Percentiles rank a stretch among this genome's conserved stretches.
phyloP scores from a whole-genome alignment of 805 yeast species.

The Yamadazyma philogaea region DNA sequence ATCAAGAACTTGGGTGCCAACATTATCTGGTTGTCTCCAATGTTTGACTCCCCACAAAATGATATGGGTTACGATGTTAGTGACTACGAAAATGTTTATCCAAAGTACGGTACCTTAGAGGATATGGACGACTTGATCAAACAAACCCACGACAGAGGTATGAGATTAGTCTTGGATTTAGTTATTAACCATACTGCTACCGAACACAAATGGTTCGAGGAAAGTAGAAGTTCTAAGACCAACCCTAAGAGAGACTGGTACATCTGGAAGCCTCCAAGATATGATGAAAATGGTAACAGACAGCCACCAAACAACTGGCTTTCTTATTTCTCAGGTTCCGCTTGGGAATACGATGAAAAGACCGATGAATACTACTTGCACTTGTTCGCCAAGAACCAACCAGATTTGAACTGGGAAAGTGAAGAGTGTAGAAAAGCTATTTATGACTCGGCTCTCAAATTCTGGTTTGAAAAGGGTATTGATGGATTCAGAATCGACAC shows the following conservation, averaged over 20 bases:
- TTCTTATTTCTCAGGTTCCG: conserved; percentile 51
- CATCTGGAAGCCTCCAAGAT: conserved; percentile 51
- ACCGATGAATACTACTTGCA: conserved; percentile 57
- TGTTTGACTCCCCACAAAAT: conserved; percentile 56
- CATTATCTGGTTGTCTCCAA: conserved; percentile 56
- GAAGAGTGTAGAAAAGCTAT: conserved; percentile 35
- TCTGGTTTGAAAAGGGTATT: conserved; percentile 55
- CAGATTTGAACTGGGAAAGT: conserved; percentile 63
- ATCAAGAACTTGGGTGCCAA: conserved; percentile 50
- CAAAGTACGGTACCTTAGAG: conserved; percentile 52
- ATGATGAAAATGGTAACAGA: conserved; percentile 46
- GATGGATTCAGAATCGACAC: conserved; percentile 62
- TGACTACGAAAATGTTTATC: conserved; percentile 51
- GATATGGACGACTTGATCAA: conserved; percentile 49
- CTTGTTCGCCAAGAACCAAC: conserved; percentile 53
- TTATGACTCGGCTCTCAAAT: conserved; percentile 46
- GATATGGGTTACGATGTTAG: conserved; percentile 65
- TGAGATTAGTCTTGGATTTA: conserved; percentile 53
- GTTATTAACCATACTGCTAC: conserved; percentile 58
- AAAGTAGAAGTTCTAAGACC: conserved; percentile 47
- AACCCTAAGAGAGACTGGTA: conserved; percentile 63
- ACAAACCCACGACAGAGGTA: conserved; percentile 46
- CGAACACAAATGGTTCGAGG: conserved; percentile 57
- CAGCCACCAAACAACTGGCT: conserved; percentile 61
- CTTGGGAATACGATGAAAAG: conserved; percentile 55